phyloP scores from a whole-genome alignment of 2,329 filamentous ascomycete species.

The Acrocalymma vagum region DNA sequence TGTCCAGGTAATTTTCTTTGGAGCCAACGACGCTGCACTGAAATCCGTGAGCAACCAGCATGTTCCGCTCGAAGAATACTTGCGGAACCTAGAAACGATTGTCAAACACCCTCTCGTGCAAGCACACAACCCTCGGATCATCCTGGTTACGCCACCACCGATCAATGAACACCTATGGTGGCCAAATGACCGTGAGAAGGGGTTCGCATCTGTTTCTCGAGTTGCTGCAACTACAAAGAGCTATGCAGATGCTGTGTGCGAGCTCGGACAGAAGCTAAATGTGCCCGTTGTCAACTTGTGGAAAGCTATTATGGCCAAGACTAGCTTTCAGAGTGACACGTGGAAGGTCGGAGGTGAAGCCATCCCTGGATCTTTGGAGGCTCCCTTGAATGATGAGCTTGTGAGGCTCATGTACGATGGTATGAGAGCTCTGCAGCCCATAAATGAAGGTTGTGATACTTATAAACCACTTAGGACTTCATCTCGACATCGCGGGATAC shows the following conservation, averaged over 20 bases:
- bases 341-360: conserved; percentile 53
- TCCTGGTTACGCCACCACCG: conserved; percentile 84
- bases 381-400: conserved; percentile 65
- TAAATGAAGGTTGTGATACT: conserved; percentile 8
- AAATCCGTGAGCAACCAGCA: conserved; percentile 74
- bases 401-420: conserved; percentile 64
- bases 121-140: conserved; percentile 75
- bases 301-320: conserved; percentile 75
- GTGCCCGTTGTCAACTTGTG: conserved; percentile 81
- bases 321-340: conserved; percentile 57
- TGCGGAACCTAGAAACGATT: conserved; percentile 75
- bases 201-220: conserved; percentile 50
- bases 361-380: conserved; percentile 65
- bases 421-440: conserved; percentile 38
- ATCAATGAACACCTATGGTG: conserved; percentile 77
- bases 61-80: conserved; percentile 79
- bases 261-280: conserved; percentile 64
- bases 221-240: conserved; percentile 68
- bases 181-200: conserved; percentile 54
- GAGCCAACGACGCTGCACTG: conserved; percentile 87
- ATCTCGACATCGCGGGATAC: conserved; percentile 66
- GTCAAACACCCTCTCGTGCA: conserved; percentile 74
- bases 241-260: conserved; percentile 72
- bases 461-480: conserved; percentile 56
- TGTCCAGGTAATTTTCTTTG: conserved; percentile 78